phyloP scores from a whole-genome alignment of 129 eudicot genomes.

The Pseudognaphalium luteoalbum region DNA sequence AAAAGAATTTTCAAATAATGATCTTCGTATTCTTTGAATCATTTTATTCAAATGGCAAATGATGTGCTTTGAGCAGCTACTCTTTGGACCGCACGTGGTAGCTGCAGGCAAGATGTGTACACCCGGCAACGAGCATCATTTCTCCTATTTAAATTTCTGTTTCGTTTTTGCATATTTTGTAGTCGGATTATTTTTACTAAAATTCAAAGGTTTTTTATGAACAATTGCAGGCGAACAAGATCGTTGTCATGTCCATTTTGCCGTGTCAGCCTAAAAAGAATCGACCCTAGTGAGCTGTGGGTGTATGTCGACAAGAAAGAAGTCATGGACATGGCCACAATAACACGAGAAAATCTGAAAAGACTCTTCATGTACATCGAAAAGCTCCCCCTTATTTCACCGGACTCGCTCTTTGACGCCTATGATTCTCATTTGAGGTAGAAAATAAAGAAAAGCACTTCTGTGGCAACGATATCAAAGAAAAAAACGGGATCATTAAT shows the following conservation, averaged over 20 bases:
- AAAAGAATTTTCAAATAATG: no score
- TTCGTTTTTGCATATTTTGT: background rate
- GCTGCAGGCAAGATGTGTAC: no score
- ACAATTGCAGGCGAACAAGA: conserved; percentile 50
- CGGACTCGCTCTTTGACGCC: conserved; percentile 38
- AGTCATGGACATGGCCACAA: conserved; percentile 44
- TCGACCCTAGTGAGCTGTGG: conserved; percentile 62
- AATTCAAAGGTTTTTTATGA: background rate
- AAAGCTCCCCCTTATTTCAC: conserved; percentile 57
- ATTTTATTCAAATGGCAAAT: no score
- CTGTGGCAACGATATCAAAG: background rate
- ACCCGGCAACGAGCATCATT: no score
- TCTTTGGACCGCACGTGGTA: no score
- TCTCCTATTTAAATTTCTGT: background rate
- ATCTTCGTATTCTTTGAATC: no score
- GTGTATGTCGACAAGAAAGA: conserved; percentile 54
- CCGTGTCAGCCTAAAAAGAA: conserved; percentile 62
- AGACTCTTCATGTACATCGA: conserved; percentile 63
- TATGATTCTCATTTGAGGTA: conserved; percentile 54
- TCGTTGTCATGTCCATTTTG: conserved; percentile 73
- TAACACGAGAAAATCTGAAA: conserved; percentile 55
- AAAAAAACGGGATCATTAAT: conserved; percentile 4
- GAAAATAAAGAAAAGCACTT: conserved; percentile 30
- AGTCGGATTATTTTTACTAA: background rate
- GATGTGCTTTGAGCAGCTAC: no score